A percentile compares a stretch with the other conserved stretches of the same genome.
These are phyloP conservation scores for Rutstroemia sp. DNA, from an alignment of 2,329 filamentous ascomycete genomes.

Conservation along the genomic window DNA sequence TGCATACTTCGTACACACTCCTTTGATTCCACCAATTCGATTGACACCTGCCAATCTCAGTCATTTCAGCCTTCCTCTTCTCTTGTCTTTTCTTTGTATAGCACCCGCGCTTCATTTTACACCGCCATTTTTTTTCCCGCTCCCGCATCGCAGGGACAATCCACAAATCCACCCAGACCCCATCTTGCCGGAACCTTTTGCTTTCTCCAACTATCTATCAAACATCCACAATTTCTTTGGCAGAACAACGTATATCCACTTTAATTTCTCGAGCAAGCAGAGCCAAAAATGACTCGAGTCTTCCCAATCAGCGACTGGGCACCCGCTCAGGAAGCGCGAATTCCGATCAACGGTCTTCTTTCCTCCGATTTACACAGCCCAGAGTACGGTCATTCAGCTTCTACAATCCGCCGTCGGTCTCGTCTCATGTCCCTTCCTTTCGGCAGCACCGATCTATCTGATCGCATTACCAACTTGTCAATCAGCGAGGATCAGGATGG, in stretches of 20 bases:
- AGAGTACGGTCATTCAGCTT: conserved; percentile 11
- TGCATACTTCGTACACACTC: too few relatives aligned
- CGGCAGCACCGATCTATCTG: neutral
- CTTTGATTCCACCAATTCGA: too few relatives aligned
- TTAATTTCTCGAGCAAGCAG: neutral
- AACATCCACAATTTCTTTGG: too few relatives aligned
- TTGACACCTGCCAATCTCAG: too few relatives aligned
- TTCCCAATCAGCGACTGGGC: conserved; percentile 38
- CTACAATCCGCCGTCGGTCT: conserved; percentile 28
- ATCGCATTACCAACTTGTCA: neutral
- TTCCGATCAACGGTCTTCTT: conserved; percentile 28
- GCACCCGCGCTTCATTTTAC: too few relatives aligned
- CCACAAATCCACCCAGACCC: too few relatives aligned
- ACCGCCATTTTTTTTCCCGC: too few relatives aligned
- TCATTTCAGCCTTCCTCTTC: too few relatives aligned
- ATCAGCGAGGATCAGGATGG: neutral
- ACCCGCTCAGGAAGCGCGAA: conserved; percentile 36
- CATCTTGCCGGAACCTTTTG: too few relatives aligned
- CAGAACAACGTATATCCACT: neutral
- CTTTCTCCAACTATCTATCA: too few relatives aligned
- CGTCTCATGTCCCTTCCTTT: conserved; percentile 3
- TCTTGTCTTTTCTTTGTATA: too few relatives aligned
- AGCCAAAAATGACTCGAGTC: conserved; percentile 30
- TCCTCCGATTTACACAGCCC: neutral
- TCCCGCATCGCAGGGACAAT: too few relatives aligned